These are phyloP conservation scores for Hanseniaspora uvarum DNA, from an alignment of 1,139 yeast genomes.

Conservation along the genomic window DNA sequence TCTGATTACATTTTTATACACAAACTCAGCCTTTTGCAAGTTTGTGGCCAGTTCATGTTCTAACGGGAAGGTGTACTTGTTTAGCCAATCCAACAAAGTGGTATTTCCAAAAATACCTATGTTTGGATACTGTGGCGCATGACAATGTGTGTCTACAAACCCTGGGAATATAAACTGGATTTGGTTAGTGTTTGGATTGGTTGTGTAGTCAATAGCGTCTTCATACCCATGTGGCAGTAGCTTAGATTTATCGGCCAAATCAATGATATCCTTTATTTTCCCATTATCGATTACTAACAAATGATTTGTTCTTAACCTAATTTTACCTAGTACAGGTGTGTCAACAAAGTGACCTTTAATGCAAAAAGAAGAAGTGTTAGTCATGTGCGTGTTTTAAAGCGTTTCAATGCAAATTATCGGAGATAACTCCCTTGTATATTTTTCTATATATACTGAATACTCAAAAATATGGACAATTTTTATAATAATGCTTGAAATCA, in stretches of 20 bases:
- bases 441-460: no score
- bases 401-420: no score
- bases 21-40: constrained; percentile 43
- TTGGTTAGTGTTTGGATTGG: constrained; percentile 17
- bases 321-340: constrained; percentile 39
- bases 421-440: no score
- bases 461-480: no score
- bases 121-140: constrained; percentile 95
- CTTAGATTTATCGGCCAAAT: constrained; percentile 16
- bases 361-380: constrained; percentile 29
- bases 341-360: constrained; percentile 46
- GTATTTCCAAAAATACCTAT: constrained; percentile 79
- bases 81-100: constrained; percentile 81
- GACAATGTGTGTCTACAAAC: constrained; percentile 88
- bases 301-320: constrained; percentile 42
- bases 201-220: constrained; percentile 22
- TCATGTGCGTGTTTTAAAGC: background rate
- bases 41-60: constrained; percentile 50
- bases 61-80: constrained; percentile 75
- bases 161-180: constrained; percentile 73
- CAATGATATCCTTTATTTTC: constrained; percentile 22
- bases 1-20: constrained; percentile 54
- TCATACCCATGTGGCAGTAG: constrained; percentile 15
- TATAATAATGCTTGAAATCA: no score
- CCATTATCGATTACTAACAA: constrained; percentile 43